phyloP scores from a whole-genome alignment of 176 grass and related monocot species.

The Oryza rufipogon region DNA sequence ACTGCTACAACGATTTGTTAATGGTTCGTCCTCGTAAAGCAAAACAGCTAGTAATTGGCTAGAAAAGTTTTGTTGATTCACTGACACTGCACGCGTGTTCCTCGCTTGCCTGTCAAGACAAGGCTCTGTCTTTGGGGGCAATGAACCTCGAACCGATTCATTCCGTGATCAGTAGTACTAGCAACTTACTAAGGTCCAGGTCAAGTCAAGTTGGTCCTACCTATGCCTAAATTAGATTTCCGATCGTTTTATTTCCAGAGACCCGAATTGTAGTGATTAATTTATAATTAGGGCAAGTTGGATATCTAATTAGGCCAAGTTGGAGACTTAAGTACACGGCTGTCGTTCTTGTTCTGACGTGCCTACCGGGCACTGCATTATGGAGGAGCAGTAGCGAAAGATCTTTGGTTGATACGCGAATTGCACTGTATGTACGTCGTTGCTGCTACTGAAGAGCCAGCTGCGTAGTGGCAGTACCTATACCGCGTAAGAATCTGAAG shows the following conservation, averaged over 20 bases:
- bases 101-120: background rate
- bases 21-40: constrained; percentile 20
- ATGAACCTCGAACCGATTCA: background rate
- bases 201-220: background rate
- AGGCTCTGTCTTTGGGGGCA: background rate
- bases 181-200: background rate
- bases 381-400: background rate
- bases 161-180: background rate
- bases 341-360: background rate
- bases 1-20: background rate
- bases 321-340: background rate
- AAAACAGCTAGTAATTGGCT: background rate
- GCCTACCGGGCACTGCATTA: background rate
- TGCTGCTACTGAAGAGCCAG: background rate
- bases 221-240: background rate
- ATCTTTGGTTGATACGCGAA: background rate
- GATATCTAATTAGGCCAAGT: background rate
- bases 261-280: background rate
- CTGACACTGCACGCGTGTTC: background rate
- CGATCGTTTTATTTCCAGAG: background rate
- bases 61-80: background rate
- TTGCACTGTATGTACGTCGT: background rate
- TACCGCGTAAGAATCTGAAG: background rate
- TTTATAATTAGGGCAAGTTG: constrained; percentile 1
- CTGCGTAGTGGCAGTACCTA: background rate